A percentile compares a stretch with the other conserved stretches of the same genome.
These are phyloP conservation scores for Emmonsia crescens DNA, from an alignment of 2,329 filamentous ascomycete species.

Conservation along the genomic window DNA sequence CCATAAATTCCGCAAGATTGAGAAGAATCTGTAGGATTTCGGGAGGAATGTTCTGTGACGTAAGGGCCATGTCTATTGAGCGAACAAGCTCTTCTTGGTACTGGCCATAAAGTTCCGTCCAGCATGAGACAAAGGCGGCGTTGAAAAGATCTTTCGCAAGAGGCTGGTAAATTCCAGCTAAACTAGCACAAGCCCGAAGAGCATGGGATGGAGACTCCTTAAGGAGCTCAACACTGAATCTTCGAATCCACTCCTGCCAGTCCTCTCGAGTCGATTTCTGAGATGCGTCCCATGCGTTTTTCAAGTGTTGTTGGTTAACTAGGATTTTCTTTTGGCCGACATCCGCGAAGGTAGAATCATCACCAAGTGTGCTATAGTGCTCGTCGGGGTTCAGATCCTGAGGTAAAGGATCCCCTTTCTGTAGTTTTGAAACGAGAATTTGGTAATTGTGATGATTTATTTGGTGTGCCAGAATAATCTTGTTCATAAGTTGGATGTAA, in stretches of 20 bases:
- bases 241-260: conserved; percentile 97
- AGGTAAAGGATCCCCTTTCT: conserved; percentile 89
- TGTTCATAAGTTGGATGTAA: conserved; percentile 88
- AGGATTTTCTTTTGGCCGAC: conserved; percentile 87
- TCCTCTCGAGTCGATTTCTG: conserved; percentile 97
- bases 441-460: conserved; percentile 88
- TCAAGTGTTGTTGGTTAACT: conserved; percentile 94
- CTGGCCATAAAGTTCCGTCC: conserved; percentile 93
- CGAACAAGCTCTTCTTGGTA: conserved; percentile 95
- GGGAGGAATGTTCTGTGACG: conserved; percentile 88
- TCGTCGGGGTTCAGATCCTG: conserved; percentile 86
- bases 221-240: conserved; percentile 89
- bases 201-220: conserved; percentile 95
- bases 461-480: conserved; percentile 63
- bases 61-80: conserved; percentile 90
- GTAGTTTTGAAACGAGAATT: conserved; percentile 79
- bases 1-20: conserved; percentile 98
- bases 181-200: conserved; percentile 77
- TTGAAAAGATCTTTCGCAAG: conserved; percentile 94
- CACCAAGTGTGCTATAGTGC: conserved; percentile 62
- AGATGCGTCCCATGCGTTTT: conserved; percentile 92
- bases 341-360: conserved; percentile 73
- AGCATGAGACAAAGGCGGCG: conserved; percentile 96
- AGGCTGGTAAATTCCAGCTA: conserved; percentile 84
- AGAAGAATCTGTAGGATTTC: conserved; percentile 89